Conservation (phyloP, 371 early-diverging fungal genomes). For the Mucor lusitanicus region DNA sequence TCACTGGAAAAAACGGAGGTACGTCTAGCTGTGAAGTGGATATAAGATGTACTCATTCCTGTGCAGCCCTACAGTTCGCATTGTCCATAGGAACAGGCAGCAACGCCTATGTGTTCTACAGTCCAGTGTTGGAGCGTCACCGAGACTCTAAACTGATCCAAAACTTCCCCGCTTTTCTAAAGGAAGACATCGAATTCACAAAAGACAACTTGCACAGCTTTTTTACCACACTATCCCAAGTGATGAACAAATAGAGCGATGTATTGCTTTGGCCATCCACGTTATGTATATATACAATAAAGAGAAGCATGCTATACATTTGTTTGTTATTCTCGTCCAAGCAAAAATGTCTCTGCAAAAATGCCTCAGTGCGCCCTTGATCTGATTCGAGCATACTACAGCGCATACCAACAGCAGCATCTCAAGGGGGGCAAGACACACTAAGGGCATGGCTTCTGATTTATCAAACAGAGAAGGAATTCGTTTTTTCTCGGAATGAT, state of each 20-base stretch:
- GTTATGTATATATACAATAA: background rate
- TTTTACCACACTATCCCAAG: slow-evolving; percentile 2
- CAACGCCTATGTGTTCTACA: slow-evolving; percentile 9
- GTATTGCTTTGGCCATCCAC: no score
- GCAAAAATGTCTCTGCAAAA: no score
- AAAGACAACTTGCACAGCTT: slow-evolving; percentile 9
- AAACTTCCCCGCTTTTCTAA: slow-evolving; percentile 15
- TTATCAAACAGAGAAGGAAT: background rate
- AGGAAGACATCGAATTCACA: slow-evolving; percentile 14
- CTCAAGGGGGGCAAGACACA: background rate
- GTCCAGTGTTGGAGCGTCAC: slow-evolving; percentile 10
- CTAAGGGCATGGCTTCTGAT: background rate
- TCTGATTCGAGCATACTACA: background rate
- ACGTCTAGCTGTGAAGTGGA: background rate
- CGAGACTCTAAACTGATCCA: slow-evolving; percentile 9
- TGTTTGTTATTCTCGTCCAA: no score
- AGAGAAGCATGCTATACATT: no score
- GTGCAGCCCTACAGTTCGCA: slow-evolving; percentile 17
- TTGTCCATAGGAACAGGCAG: slow-evolving; percentile 5
- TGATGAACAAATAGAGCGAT: background rate
- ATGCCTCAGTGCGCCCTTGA: background rate
- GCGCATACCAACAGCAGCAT: background rate
- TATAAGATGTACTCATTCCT: background rate
- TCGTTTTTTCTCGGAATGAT: background rate
- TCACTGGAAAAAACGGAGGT: slow-evolving; percentile 25